Percentiles rank a stretch among this genome's conserved stretches.
These are phyloP conservation scores for Globisporangium megalacanthum DNA, from an alignment of 352 stramenopile genomes.

Conservation along the genomic window DNA sequence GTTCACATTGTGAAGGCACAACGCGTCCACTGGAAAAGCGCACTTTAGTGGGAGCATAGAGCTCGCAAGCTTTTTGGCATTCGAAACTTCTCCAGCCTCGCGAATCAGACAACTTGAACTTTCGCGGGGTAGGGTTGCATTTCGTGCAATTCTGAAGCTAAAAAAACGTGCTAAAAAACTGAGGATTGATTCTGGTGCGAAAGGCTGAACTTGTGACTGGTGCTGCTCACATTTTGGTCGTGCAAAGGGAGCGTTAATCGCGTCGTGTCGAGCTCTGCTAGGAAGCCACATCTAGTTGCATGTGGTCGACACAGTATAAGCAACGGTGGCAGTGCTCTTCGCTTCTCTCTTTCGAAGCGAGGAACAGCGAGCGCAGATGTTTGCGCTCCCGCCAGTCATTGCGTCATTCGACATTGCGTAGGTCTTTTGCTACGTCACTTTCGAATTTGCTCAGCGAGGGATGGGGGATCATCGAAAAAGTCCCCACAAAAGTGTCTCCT, in stretches of 20 bases:
- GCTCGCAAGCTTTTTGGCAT: background rate
- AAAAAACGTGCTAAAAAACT: background rate
- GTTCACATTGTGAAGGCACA: too few relatives aligned
- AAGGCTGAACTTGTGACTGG: background rate
- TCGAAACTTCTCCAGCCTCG: background rate
- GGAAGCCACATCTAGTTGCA: too few relatives aligned
- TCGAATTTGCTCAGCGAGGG: background rate
- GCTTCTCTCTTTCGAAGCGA: too few relatives aligned
- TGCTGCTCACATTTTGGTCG: background rate
- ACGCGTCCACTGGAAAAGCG: background rate
- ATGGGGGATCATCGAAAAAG: background rate
- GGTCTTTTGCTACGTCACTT: background rate
- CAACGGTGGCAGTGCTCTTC: background rate
- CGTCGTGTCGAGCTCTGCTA: background rate
- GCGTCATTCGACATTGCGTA: background rate
- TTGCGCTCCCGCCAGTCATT: background rate
- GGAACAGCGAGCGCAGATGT: too few relatives aligned
- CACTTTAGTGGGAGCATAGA: background rate
- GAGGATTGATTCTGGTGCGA: constrained; percentile 1
- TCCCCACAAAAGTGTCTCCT: constrained; percentile 1
- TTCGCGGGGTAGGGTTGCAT: background rate
- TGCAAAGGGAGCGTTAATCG: background rate
- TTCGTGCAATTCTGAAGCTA: background rate
- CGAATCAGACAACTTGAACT: constrained; percentile 2
- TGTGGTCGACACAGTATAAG: too few relatives aligned